Base-by-base conservation (phyloP, 495 filamentous ascomycete genomes). In the Penicillium daleae region DNA sequence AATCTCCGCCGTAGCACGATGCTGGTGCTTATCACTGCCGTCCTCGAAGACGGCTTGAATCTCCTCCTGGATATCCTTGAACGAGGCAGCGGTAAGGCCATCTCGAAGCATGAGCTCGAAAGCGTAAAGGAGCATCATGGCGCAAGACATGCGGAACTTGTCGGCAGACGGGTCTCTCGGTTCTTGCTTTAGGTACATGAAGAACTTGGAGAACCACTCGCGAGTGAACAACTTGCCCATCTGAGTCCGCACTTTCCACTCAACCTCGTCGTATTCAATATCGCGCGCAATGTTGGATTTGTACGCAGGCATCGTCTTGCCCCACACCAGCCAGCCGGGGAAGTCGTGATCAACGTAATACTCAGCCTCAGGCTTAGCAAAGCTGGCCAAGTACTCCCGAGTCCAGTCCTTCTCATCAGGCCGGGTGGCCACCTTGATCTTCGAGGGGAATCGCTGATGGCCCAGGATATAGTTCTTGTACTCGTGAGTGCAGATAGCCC, bases 261-360 rank as follows among this genome's bases (percentile, higher is more conserved):
- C 96, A 4, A 90, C 76, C 19, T 92, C 89, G 68, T 99, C 95
- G 70, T 92, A 98, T 59, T 87, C 86, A 19, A 92, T 77, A 62
- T 89, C 90, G 48, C 82, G 83, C 32, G 81, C 82, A 15, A 90
- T 84, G 42, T 89, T 86, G 8, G 89, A 88, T 59, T 86, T 85
- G 69, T 86, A 91, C 2, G 88, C 94, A 26, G 85, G 87, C 82
- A 98, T 92, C 10, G 82, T 85, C 71, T 96, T 89, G 13, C 86
- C 87, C 95, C 95, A 99, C 7, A 95, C 92, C n/a, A 99, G 84
- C 95, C 95, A 99, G 26, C 95, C 95, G 10, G 93, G 92, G 74
- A 96, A 90, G 70, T 97, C 94, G 57, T 85, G 85, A 69, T 99
- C 95, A 58, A 97, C 86, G 65, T 91, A 97, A 72, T 93, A 96